Percentiles rank a stretch among this genome's conserved stretches.
phyloP scores from a whole-genome alignment of 2,329 filamentous ascomycete species.

The Trichoderma afroharzianum region DNA sequence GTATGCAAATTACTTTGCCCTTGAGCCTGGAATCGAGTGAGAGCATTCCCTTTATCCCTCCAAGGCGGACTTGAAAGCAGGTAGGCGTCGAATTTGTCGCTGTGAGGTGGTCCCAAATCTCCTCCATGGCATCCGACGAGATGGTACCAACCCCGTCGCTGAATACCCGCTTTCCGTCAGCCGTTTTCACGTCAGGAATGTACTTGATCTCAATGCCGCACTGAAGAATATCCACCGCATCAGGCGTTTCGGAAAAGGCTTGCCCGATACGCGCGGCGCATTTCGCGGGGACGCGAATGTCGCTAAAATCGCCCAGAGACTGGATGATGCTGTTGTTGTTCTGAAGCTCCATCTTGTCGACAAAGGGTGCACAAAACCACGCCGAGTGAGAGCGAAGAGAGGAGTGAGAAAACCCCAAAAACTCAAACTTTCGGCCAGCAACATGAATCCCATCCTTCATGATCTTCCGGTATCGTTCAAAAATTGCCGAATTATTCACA shows the following conservation, averaged over 20 bases:
- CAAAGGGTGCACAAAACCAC: slow-evolving; percentile 57
- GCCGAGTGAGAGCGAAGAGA: slow-evolving; percentile 68
- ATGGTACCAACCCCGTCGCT: slow-evolving; percentile 79
- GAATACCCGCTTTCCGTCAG: slow-evolving; percentile 55
- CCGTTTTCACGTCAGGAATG: slow-evolving; percentile 52
- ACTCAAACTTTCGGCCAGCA: slow-evolving; percentile 59
- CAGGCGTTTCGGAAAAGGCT: slow-evolving; percentile 72
- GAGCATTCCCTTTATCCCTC: slow-evolving; percentile 75
- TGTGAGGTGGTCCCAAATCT: slow-evolving; percentile 57
- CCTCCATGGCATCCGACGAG: slow-evolving; percentile 54
- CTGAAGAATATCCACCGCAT: slow-evolving; percentile 50
- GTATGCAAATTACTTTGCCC: slow-evolving; percentile 58
- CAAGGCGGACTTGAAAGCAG: slow-evolving; percentile 70
- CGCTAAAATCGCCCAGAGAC: slow-evolving; percentile 47
- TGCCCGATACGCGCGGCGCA: slow-evolving; percentile 60
- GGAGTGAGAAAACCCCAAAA: slow-evolving; percentile 77
- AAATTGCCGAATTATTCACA: slow-evolving; percentile 46
- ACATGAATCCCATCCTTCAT: slow-evolving; percentile 59
- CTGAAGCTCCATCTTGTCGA: slow-evolving; percentile 31
- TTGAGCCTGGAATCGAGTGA: slow-evolving; percentile 60
- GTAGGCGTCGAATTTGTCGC: slow-evolving; percentile 50
- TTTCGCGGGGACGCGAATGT: slow-evolving; percentile 51
- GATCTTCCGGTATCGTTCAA: slow-evolving; percentile 57
- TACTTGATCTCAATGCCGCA: slow-evolving; percentile 30
- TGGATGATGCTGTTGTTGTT: slow-evolving; percentile 43